Evolutionary conservation across 2,329 filamentous ascomycete genomes (phyloP).

Genomic region (Claviceps arundinis): DNA sequence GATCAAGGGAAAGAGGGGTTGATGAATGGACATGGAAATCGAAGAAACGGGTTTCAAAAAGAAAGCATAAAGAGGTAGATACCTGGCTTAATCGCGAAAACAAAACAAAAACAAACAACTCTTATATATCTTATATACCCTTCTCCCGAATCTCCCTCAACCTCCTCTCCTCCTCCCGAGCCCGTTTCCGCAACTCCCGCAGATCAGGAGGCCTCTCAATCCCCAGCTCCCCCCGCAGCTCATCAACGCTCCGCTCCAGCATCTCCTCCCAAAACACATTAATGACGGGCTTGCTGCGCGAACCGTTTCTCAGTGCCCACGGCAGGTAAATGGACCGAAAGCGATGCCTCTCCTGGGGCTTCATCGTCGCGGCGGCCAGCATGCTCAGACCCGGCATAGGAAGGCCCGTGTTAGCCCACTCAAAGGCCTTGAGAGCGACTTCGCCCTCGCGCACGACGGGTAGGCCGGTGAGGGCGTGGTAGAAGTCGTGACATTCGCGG

Average conservation of each 20-base stretch:
- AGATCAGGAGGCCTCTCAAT: slow-evolving; percentile 86
- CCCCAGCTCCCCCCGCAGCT: slow-evolving; percentile 58
- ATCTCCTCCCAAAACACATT: slow-evolving; percentile 98
- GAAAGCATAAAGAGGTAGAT: not conserved
- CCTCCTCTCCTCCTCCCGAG: slow-evolving; percentile 54
- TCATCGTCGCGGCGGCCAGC: slow-evolving; percentile 75
- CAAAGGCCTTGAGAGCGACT: slow-evolving; percentile 93
- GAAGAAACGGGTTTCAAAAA: not conserved
- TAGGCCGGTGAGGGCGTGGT: slow-evolving; percentile 84
- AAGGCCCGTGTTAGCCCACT: slow-evolving; percentile 86
- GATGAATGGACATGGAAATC: too few relatives aligned
- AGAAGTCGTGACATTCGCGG: slow-evolving; percentile 94
- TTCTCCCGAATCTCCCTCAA: slow-evolving; percentile 32
- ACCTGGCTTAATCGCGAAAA: not conserved
- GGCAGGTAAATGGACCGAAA: slow-evolving; percentile 71
- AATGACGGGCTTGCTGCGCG: slow-evolving; percentile 65
- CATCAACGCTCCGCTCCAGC: slow-evolving; percentile 68
- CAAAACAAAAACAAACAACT: not conserved
- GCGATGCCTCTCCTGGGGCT: slow-evolving; percentile 61
- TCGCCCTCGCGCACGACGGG: slow-evolving; percentile 92
- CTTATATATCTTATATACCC: not conserved
- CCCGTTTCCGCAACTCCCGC: slow-evolving; percentile 58
- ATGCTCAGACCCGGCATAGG: slow-evolving; percentile 90
- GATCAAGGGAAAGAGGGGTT: too few relatives aligned
- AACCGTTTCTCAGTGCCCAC: slow-evolving; percentile 80